Evolutionary conservation across 169 alveolate genomes (phyloP).

Genomic region (Plasmodium ovale): DNA sequence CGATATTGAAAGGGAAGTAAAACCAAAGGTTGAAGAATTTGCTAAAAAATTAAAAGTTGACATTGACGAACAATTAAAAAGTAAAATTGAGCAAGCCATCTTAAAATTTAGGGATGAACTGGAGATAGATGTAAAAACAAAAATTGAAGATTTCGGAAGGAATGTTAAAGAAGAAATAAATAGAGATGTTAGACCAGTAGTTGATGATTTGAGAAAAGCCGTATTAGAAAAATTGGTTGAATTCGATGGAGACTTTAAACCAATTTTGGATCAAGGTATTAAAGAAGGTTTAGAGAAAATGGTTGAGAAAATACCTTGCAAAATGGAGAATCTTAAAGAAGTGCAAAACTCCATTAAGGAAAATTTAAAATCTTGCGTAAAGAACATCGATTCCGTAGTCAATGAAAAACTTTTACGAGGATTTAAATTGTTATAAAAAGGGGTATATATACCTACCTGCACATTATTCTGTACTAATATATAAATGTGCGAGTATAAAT

Average conservation of each 20-base stretch:
- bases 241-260: neutral
- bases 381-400: neutral
- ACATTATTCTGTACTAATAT: neutral
- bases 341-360: constrained; percentile 11
- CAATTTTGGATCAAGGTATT: neutral
- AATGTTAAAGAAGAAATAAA: too few relatives aligned
- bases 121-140: constrained; percentile 4
- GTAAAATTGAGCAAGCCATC: too few relatives aligned
- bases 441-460: constrained; percentile 6
- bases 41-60: neutral
- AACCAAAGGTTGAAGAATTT: constrained; percentile 8
- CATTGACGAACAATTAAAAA: neutral
- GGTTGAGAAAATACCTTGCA: neutral
- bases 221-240: neutral
- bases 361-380: neutral
- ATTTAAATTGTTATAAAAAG: constrained; percentile 1
- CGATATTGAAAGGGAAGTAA: constrained; percentile 17
- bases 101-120: constrained; percentile 11
- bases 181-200: constrained; percentile 8
- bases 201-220: constrained; percentile 31
- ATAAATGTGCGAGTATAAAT: neutral
- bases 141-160: constrained; percentile 8
- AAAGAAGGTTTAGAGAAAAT: constrained; percentile 16
- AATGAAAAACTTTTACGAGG: constrained; percentile 15
- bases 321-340: constrained; percentile 2